A percentile compares a stretch with the other conserved stretches of the same genome.
Evolutionary conservation across 164 flowering plant genomes (phyloP).

Genomic region (Echeveria elegans): DNA sequence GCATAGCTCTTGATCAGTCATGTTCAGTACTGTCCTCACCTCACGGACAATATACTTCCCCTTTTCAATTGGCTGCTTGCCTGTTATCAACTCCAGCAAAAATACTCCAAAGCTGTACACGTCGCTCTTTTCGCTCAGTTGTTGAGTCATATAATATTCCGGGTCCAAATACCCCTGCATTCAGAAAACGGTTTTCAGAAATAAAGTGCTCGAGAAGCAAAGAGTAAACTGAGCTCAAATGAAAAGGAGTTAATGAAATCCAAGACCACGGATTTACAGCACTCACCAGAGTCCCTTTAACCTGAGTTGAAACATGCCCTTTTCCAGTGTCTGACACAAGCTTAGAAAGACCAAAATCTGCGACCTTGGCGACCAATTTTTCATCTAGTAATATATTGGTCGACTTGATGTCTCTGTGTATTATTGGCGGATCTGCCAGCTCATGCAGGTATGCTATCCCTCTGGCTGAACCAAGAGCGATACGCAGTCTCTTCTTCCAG

Average conservation of each 20-base stretch:
- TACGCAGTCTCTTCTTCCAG: conserved; percentile 72
- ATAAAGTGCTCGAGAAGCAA: no score
- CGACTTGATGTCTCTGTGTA: conserved; percentile 71
- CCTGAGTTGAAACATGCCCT: conserved; percentile 73
- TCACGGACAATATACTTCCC: conserved; percentile 91
- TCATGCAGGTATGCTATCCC: conserved; percentile 73
- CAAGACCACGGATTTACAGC: not conserved
- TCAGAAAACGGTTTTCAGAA: not conserved
- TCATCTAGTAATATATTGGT: conserved; percentile 66
- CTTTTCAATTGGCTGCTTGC: conserved; percentile 74
- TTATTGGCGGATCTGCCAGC: conserved; percentile 66
- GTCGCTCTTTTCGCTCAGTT: conserved; percentile 81
- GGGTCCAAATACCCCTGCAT: conserved; percentile 95
- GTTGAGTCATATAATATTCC: conserved; percentile 94
- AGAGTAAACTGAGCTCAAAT: no score
- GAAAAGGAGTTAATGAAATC: not conserved
- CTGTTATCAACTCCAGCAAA: conserved; percentile 75
- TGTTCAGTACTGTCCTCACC: conserved; percentile 40
- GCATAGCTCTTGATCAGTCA: conserved; percentile 37
- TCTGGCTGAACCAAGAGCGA: conserved; percentile 68
- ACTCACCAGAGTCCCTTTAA: conserved; percentile 73
- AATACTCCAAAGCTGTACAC: conserved; percentile 96
- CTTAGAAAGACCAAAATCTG: conserved; percentile 76
- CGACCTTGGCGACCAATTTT: conserved; percentile 54
- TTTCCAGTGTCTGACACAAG: conserved; percentile 50